Evolutionary conservation across 306 rosid genomes (phyloP), one percentile per base, ranked within the genome.

Genomic region (Nissolia schottii): DNA sequence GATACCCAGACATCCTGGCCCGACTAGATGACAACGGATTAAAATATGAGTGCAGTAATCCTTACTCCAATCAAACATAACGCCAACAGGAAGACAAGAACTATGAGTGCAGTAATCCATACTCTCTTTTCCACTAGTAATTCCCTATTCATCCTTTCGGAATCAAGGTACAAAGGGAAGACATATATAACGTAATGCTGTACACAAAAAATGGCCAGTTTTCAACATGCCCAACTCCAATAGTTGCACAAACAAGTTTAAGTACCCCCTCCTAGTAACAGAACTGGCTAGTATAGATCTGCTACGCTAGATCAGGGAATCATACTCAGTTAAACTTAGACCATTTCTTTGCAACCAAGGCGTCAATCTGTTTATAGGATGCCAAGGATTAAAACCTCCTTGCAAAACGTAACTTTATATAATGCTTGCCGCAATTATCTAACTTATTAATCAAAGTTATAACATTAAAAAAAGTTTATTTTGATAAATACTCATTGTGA

Each of bases 1-100:
- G 43, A 63, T 68, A 79, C 88, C 90, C 87, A 86, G 86, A 70
- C 87, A 82, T 85, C 84, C 84, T 83, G 82, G 77, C 92, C 82
- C 15, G 79, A 78, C 84, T 81, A 85, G 88, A 90, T 78, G 86
- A 83, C 87, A 83, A 80, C 77, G 41, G 88, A 78, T 67, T 49
- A 43, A 66, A 76, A 65, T 60, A 29, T 7, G 6, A 64, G 71
- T 70, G 66, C 28, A 70, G 55, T 67, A 43, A 67, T 37, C 51
- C n/a, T 15, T 34, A 66, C 57, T 55, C 62, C 61, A 40, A 54
- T 50, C 12, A 59, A 79, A 31, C 12, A 65, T 20, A 53, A 43
- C 7, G 19, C 25, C 37, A 23, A 67, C 38, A 43, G 61, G 46
- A 55, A 32, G 49, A 71, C 34, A 24, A 16, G 67, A 24, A 40